These are phyloP conservation scores for Zygosaccharomyces kombuchaensis DNA, from an alignment of 805 yeast genomes.

Conservation along the genomic window DNA sequence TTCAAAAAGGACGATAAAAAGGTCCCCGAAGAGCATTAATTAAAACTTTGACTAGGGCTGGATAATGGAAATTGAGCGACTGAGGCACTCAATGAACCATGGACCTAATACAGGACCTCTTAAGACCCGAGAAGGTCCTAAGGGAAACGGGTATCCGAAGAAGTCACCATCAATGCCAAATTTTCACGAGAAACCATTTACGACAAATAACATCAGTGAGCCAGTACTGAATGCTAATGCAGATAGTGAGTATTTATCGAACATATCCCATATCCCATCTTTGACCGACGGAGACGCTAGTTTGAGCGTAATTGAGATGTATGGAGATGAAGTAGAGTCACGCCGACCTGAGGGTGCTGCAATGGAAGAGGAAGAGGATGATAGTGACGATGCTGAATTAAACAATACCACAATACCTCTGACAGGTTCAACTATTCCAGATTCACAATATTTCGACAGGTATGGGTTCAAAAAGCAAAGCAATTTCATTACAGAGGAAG, in stretches of 20 bases:
- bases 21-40: not conserved
- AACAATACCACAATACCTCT: not conserved
- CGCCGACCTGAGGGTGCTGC: slow-evolving; percentile 8
- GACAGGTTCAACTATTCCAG: slow-evolving; percentile 5
- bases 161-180: slow-evolving; percentile 25
- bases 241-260: not conserved
- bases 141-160: slow-evolving; percentile 8
- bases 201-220: slow-evolving; percentile 9
- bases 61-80: slow-evolving; percentile 13
- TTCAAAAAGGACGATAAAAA: not conserved
- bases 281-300: slow-evolving; percentile 25
- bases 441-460: slow-evolving; percentile 48
- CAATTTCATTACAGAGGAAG: slow-evolving; percentile 45
- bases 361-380: slow-evolving; percentile 11
- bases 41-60: not conserved
- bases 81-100: slow-evolving; percentile 10
- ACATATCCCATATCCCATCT: slow-evolving; percentile 7
- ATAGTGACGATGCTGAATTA: slow-evolving; percentile 9
- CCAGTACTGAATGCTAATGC: slow-evolving; percentile 8
- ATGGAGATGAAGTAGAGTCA: slow-evolving; percentile 30
- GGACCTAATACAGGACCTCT: slow-evolving; percentile 5
- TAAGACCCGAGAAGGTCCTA: not conserved
- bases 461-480: slow-evolving; percentile 82
- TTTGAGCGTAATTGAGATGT: slow-evolving; percentile 38
- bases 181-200: slow-evolving; percentile 14